phyloP scores from a whole-genome alignment of 352 stramenopile species.

The Phytopythium sindhum region DNA sequence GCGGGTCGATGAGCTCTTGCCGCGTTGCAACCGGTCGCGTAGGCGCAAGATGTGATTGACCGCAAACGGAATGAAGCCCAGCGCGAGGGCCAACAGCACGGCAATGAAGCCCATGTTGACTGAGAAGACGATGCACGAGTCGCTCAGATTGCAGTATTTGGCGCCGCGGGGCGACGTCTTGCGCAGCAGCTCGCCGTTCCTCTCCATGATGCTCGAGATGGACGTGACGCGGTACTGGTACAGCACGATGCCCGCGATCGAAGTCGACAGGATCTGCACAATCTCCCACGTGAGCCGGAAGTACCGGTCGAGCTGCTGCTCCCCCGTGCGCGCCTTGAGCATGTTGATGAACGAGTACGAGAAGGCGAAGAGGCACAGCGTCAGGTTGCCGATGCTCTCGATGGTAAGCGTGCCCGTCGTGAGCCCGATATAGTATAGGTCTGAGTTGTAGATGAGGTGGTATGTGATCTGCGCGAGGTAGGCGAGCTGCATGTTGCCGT shows the following conservation, averaged over 20 bases:
- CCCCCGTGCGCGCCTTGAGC: slow-evolving; percentile 17
- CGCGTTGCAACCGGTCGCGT: not conserved
- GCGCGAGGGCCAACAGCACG: slow-evolving; percentile 15
- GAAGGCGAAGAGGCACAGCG: slow-evolving; percentile 26
- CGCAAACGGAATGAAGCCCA: slow-evolving; percentile 15
- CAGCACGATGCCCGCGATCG: slow-evolving; percentile 9
- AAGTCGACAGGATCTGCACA: slow-evolving; percentile 19
- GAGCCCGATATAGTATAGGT: slow-evolving; percentile 25
- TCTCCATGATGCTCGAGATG: slow-evolving; percentile 18
- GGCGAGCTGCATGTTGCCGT: slow-evolving; percentile 22
- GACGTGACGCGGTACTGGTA: slow-evolving; percentile 20
- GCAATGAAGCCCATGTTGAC: slow-evolving; percentile 23
- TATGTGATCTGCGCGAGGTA: slow-evolving; percentile 26
- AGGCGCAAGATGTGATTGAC: slow-evolving; percentile 8
- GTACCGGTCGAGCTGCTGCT: slow-evolving; percentile 21
- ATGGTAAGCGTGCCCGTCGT: slow-evolving; percentile 22
- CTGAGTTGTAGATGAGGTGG: slow-evolving; percentile 25
- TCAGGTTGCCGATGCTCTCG: slow-evolving; percentile 20
- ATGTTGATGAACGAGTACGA: slow-evolving; percentile 31
- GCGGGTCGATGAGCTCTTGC: not conserved
- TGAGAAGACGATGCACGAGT: slow-evolving; percentile 25
- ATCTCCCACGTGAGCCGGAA: slow-evolving; percentile 28
- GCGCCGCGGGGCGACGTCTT: slow-evolving; percentile 23
- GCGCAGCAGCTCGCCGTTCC: slow-evolving; percentile 26
- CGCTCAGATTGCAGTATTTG: slow-evolving; percentile 21